Evolutionary conservation across 345 rosid species (phyloP).

Genomic region (Heritiera littoralis): DNA sequence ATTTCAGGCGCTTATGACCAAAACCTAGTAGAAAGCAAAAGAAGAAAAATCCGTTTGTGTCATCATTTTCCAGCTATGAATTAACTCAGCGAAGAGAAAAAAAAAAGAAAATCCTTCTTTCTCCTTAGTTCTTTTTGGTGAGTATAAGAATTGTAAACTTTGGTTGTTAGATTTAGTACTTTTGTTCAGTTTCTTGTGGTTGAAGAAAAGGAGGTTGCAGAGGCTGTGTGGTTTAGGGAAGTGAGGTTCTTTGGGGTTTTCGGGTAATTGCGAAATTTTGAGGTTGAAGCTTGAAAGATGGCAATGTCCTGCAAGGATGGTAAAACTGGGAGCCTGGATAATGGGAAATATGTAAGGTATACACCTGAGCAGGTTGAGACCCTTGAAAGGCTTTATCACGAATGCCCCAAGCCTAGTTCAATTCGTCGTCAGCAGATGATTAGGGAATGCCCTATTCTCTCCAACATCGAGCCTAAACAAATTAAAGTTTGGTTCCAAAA

Average conservation of each 20-base stretch:
- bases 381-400: conserved; percentile 98
- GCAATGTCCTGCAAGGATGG: conserved; percentile 96
- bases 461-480: conserved; percentile 97
- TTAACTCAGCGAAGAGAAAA: background rate
- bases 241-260: background rate
- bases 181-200: conserved; percentile 2
- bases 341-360: conserved; percentile 98
- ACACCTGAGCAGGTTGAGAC: conserved; percentile 99
- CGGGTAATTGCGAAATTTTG: conserved; percentile 24
- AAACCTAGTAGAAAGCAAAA: conserved; percentile 20
- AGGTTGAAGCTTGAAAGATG: conserved; percentile 47
- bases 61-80: conserved; percentile 3
- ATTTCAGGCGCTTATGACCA: conserved; percentile 1
- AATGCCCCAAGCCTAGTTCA: conserved; percentile 98
- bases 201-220: background rate
- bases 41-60: background rate
- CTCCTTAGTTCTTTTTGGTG: background rate
- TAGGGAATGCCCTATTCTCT: conserved; percentile 98
- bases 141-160: background rate
- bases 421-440: conserved; percentile 98
- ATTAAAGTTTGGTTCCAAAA: conserved; percentile 99
- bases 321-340: conserved; percentile 70
- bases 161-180: conserved; percentile 2
- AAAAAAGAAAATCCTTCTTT: background rate
- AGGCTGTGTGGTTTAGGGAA: background rate